phyloP scores from a whole-genome alignment of 2,329 filamentous ascomycete genomes.

The Microdochium trichocladiopsis region DNA sequence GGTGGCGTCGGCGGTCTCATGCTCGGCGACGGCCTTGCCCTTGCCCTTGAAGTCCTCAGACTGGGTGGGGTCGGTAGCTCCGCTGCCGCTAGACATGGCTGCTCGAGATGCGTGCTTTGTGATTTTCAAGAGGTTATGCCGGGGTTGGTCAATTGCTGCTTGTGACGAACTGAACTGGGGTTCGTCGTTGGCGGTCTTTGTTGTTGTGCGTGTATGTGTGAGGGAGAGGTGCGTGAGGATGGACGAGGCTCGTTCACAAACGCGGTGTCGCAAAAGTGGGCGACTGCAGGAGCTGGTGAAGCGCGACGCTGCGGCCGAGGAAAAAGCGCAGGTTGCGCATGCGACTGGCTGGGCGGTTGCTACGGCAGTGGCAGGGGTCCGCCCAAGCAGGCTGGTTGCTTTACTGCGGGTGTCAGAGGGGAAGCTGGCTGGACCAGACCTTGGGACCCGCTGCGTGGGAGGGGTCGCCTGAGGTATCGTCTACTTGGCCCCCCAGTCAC shows the following conservation, averaged over 20 bases:
- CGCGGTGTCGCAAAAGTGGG: conserved; percentile 1
- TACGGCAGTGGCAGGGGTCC: not conserved
- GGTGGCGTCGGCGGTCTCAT: conserved; percentile 49
- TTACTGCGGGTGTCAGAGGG: too few relatives aligned
- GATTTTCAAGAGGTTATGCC: not conserved
- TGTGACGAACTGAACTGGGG: conserved; percentile 4
- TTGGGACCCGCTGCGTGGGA: too few relatives aligned
- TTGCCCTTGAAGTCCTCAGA: conserved; percentile 69
- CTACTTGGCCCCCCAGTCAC: too few relatives aligned
- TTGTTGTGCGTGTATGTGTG: conserved; percentile 5
- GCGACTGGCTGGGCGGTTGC: not conserved
- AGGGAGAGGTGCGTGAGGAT: conserved; percentile 10
- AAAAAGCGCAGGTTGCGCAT: not conserved
- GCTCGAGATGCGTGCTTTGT: conserved; percentile 8
- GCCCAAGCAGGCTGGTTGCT: too few relatives aligned
- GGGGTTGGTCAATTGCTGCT: conserved; percentile 5
- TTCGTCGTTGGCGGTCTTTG: conserved; percentile 1
- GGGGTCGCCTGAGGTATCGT: too few relatives aligned
- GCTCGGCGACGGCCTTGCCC: conserved; percentile 64
- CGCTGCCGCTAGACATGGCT: conserved; percentile 44
- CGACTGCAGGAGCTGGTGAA: conserved; percentile 1
- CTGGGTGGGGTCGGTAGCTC: conserved; percentile 35
- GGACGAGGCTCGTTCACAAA: not conserved
- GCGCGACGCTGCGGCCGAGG: not conserved
- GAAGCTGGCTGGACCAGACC: not conserved